Evolutionary conservation across 345 rosid genomes (phyloP).

Genomic region (Cochlearia excelsa): DNA sequence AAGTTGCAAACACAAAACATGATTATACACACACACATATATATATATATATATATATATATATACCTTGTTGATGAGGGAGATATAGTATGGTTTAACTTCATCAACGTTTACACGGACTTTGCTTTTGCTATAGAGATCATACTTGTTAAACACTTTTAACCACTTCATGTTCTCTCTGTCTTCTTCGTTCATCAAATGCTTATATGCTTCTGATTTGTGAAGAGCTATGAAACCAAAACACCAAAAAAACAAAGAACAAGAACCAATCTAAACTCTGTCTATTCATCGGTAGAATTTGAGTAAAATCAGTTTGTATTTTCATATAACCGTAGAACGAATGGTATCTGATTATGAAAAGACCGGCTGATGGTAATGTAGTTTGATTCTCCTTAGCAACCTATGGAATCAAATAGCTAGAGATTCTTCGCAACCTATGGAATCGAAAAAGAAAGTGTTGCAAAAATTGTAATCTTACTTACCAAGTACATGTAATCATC

Average conservation of each 20-base stretch:
- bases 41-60: background rate
- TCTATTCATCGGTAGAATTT: background rate
- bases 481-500: constrained; percentile 56
- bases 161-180: constrained; percentile 58
- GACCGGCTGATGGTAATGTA: constrained; percentile 55
- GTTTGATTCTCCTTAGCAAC: constrained; percentile 54
- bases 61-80: constrained; percentile 41
- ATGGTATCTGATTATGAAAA: constrained; percentile 63
- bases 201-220: constrained; percentile 50
- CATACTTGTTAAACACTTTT: constrained; percentile 62
- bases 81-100: constrained; percentile 48
- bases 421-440: constrained; percentile 3
- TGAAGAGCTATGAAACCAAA: constrained; percentile 45
- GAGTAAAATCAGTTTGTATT: background rate
- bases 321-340: constrained; percentile 50
- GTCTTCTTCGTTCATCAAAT: constrained; percentile 55
- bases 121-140: constrained; percentile 72
- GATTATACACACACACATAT: background rate
- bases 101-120: constrained; percentile 49
- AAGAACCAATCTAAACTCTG: too few relatives aligned
- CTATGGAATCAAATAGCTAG: constrained; percentile 18
- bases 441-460: background rate
- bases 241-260: too few relatives aligned
- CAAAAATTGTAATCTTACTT: background rate
- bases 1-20: background rate